phyloP scores from a whole-genome alignment of 164 flowering plant genomes.

The Nymphaea colorata region DNA sequence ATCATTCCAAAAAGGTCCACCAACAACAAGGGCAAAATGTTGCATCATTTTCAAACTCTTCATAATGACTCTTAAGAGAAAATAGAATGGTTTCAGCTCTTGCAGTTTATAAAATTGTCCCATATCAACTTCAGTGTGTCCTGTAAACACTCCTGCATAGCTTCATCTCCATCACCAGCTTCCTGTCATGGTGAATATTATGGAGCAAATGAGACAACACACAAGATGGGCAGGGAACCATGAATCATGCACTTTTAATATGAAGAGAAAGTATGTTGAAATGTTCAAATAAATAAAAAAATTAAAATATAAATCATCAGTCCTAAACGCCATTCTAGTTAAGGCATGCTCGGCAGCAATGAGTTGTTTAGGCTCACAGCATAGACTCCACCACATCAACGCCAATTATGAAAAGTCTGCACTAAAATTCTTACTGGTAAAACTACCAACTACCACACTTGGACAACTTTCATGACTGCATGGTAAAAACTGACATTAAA shows the following conservation, averaged over 20 bases:
- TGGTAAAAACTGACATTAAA: too few relatives aligned
- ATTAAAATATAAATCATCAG: background rate
- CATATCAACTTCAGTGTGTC: conserved; percentile 30
- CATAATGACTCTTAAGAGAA: too few relatives aligned
- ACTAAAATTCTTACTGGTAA: background rate
- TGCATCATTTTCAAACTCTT: too few relatives aligned
- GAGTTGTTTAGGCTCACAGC: too few relatives aligned
- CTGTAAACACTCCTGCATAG: conserved; percentile 17
- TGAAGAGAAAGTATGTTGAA: background rate
- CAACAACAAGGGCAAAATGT: too few relatives aligned
- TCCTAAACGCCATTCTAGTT: background rate
- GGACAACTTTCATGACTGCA: background rate
- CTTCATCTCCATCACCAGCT: conserved; percentile 16
- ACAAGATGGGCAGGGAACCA: background rate
- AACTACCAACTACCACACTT: background rate
- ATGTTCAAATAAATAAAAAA: background rate
- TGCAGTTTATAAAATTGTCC: conserved; percentile 24
- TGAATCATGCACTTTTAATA: too few relatives aligned
- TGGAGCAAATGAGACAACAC: background rate
- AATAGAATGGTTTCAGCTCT: background rate
- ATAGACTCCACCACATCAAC: too few relatives aligned
- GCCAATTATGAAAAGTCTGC: too few relatives aligned
- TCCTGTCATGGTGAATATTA: conserved; percentile 4
- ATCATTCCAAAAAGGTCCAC: too few relatives aligned
- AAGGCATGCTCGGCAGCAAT: too few relatives aligned